phyloP scores from a whole-genome alignment of 164 flowering plant genomes.

The Magnolia kwangsiensis region DNA sequence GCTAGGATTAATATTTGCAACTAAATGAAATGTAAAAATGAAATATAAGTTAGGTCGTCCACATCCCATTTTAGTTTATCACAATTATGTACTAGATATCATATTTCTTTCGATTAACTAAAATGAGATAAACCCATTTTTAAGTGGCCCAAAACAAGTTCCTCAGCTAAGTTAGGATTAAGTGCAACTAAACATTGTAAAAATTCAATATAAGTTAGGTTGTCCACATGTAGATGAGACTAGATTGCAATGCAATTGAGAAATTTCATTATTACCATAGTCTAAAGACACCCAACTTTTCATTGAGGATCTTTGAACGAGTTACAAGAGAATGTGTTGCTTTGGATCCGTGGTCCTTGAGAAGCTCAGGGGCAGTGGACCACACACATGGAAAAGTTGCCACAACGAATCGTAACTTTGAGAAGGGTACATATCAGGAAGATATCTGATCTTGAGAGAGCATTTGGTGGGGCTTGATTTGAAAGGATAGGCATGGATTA shows the following conservation, averaged over 20 bases:
- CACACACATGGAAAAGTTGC: slow-evolving; percentile 6
- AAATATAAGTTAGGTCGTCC: no score
- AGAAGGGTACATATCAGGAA: background rate
- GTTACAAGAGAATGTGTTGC: background rate
- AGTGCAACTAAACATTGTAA: no score
- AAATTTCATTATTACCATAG: background rate
- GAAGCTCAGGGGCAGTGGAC: slow-evolving; percentile 1
- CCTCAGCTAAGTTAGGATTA: no score
- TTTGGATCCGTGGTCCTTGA: slow-evolving; percentile 13
- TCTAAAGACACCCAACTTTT: slow-evolving; percentile 1
- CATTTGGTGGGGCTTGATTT: slow-evolving; percentile 5
- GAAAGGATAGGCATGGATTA: background rate
- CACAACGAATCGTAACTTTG: slow-evolving; percentile 7
- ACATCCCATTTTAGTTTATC: no score
- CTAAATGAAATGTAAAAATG: no score
- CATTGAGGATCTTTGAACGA: slow-evolving; percentile 11
- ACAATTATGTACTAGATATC: no score
- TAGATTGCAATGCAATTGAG: background rate
- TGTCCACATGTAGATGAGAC: no score
- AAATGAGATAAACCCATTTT: no score
- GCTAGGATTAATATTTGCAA: no score
- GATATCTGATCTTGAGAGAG: background rate
- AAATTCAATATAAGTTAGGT: no score
- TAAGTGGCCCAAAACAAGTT: no score
- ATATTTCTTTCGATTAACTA: no score